Base-by-base conservation (phyloP, 768 basidiomycete genomes). In the Suillus paluster region DNA sequence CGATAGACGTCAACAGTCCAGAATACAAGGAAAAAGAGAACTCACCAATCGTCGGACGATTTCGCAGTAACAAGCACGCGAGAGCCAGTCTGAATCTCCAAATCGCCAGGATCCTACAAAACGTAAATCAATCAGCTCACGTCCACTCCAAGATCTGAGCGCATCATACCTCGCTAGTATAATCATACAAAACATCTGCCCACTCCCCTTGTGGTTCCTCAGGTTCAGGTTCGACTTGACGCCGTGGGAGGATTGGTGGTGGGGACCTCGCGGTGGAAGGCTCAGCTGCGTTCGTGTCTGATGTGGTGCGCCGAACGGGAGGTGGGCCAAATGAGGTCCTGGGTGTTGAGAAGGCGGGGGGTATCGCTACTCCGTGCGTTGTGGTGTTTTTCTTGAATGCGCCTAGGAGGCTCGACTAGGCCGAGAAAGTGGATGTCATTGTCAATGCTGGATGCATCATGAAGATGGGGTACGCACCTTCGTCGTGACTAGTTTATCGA, bases 171-270 rank as follows among this genome's bases (percentile, higher is more conserved):
- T 78, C 77, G 56, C 90, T 87, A 46, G 77, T 77, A 76, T 90
- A 94, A 63, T 90, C 91, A 68, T 93, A 94, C 73, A 91, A 66
- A 5, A 80, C 92, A 67, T 92, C 86, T 17, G 85, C 90, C 92
- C 92, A 94, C 63, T 90, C 88, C 5, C 89, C 90, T 39, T 75
- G 67, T 10, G 67, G 68, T 55, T 75, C 79, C 49, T 79, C 78
- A 3, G 71, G 70, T 64, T 78, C 72, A 33, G 63, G 75, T 23
- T 30, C 50, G 7, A 39, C 49, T 36, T 57, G 61, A 21, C 57
- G 63, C 25, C 61, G 48, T 9, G 61, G 59, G 55, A 52, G 75
- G 7, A 70, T 68, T 72, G 52, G 70, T 61, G 66, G 74, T 41
- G 68, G 61, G 53, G 69, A 63, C 17, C 68, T 68, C 1, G 73